Evolutionary conservation across 1,284 basidiomycete species (phyloP).

Genomic region (Malassezia brasiliensis): DNA sequence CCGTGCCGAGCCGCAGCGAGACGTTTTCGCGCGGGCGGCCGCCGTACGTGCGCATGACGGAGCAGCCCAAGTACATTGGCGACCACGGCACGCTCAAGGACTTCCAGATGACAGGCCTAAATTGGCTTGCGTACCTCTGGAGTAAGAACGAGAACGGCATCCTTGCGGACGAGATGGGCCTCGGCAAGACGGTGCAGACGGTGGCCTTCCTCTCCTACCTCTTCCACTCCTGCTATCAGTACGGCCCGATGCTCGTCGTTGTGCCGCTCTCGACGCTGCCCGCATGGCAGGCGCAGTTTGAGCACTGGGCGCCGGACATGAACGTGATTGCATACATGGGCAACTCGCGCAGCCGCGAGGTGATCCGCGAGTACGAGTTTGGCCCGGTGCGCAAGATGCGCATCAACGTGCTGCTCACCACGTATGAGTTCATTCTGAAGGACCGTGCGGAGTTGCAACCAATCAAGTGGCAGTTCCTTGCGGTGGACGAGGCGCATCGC

Average conservation of each 20-base stretch:
- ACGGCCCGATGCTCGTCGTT: slow-evolving; percentile 91
- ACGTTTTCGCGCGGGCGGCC: slow-evolving; percentile 67
- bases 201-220: slow-evolving; percentile 93
- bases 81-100: slow-evolving; percentile 72
- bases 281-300: slow-evolving; percentile 95
- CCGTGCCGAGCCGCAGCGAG: slow-evolving; percentile 76
- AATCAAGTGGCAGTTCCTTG: slow-evolving; percentile 97
- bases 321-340: slow-evolving; percentile 85
- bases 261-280: slow-evolving; percentile 97
- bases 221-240: slow-evolving; percentile 81
- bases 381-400: slow-evolving; percentile 64
- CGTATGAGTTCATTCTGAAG: slow-evolving; percentile 99
- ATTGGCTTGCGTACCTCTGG: slow-evolving; percentile 97
- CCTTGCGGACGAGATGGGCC: slow-evolving; percentile 97
- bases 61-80: slow-evolving; percentile 80
- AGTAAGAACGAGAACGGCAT: slow-evolving; percentile 90
- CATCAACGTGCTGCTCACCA: slow-evolving; percentile 93
- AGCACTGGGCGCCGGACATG: slow-evolving; percentile 88
- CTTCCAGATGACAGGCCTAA: slow-evolving; percentile 94
- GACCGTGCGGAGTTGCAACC: slow-evolving; percentile 80
- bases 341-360: slow-evolving; percentile 71
- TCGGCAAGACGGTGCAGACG: slow-evolving; percentile 93
- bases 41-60: slow-evolving; percentile 70
- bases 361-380: slow-evolving; percentile 77
- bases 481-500: slow-evolving; percentile 98